Evolutionary conservation across 768 basidiomycete genomes (phyloP), one percentile per base, ranked within the genome.

Genomic region (Astraeus odoratus): DNA sequence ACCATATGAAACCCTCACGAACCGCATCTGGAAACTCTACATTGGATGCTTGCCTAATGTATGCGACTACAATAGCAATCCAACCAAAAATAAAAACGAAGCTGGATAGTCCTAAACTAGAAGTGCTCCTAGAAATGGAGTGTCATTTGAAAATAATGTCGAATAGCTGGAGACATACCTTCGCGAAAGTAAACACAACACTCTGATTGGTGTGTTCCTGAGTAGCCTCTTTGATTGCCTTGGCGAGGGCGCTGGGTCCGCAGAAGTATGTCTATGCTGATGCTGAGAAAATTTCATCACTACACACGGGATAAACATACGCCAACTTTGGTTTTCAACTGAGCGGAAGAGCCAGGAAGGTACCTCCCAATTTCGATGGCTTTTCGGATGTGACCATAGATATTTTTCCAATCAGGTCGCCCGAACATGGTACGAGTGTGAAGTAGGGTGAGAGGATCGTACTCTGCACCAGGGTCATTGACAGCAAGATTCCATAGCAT

Each of bases 401-500:
- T 86, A 34, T 73, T 66, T 62, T 80, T 81, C 83, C 89, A 97
- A 61, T 95, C 81, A 16, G 94, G 93, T 27, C 93, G 83, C 13
- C 93, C 92, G 58, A 87, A 96, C 74, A 86, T 85, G 18, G 93
- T 96, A 31, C 86, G 83, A 16, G 88, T 80, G 48, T 86, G 81
- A 46, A 96, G 81, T 26, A 91, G 77, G 2, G 93, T 95, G 47
- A 97, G 69, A 24, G 92, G 89, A 59, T 94, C 91, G 59, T 87
- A 89, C 42, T 87, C 83, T 5, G 86, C 81, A 45, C 85, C 86
- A 18, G 80, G 82, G 54, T 90, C 84, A 56, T 94, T 92, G 51
- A 95, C 77, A 15, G 86, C 83, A 48, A 94, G 87, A 62, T 93
- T 93, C 84, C 87, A 90, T 34, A 93, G 71, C 84, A 88, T 89